Percentiles rank a stretch among this genome's conserved stretches.
Evolutionary conservation across 306 rosid species (phyloP).

Genomic region (Trichosanthes truncata): DNA sequence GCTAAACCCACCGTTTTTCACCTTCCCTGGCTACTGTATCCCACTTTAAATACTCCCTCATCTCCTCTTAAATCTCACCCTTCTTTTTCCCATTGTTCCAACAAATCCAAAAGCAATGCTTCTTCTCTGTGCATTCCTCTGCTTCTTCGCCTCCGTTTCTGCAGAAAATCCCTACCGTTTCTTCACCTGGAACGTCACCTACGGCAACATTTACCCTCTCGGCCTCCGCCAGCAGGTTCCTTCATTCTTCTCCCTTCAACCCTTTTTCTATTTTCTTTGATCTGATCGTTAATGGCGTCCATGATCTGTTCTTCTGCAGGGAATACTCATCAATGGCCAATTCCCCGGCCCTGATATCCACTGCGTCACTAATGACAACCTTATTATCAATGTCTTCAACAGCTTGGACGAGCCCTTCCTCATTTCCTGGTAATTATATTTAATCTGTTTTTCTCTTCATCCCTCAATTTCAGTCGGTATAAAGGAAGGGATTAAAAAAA

Average conservation of each 20-base stretch:
- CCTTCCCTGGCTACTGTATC: conserved; percentile 22
- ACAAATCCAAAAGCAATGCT: conserved; percentile 33
- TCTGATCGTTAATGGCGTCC: conserved; percentile 12
- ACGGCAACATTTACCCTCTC: conserved; percentile 84
- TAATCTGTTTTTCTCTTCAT: too few species aligned
- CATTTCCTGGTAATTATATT: conserved; percentile 53
- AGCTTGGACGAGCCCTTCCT: conserved; percentile 92
- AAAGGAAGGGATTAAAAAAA: background rate
- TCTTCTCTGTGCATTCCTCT: conserved; percentile 27
- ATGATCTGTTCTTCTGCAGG: conserved; percentile 32
- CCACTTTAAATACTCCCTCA: conserved; percentile 36
- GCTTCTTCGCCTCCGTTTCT: conserved; percentile 26
- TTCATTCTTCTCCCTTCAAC: background rate
- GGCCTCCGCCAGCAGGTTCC: conserved; percentile 75
- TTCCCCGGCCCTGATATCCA: conserved; percentile 96
- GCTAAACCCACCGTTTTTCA: background rate
- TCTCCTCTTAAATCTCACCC: background rate
- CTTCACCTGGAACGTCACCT: conserved; percentile 88
- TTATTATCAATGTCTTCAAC: conserved; percentile 88
- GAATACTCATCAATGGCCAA: conserved; percentile 87
- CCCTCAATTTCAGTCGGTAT: background rate
- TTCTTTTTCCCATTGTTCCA: background rate
- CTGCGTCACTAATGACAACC: conserved; percentile 90
- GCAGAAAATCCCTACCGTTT: conserved; percentile 96
- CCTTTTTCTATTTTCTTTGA: background rate